Evolutionary conservation across 2,329 filamentous ascomycete genomes (phyloP).

Genomic region (Pezizomycotina sp.): DNA sequence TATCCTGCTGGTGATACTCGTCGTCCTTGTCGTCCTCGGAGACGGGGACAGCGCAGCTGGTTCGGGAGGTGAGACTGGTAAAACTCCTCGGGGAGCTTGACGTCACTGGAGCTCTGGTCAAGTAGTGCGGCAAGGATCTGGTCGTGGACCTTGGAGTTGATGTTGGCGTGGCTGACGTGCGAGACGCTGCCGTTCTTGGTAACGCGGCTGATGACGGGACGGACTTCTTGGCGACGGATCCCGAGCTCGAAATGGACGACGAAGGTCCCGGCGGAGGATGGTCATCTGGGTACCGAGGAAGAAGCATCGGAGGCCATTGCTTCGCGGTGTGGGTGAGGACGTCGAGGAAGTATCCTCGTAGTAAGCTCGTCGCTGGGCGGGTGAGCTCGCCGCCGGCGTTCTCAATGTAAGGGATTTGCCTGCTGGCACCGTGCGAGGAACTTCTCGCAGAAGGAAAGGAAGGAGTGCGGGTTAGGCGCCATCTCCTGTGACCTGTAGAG

Average conservation of each 20-base stretch:
- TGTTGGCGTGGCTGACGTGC: constrained; percentile 15
- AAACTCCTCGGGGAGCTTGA: constrained; percentile 13
- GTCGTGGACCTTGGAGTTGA: constrained; percentile 18
- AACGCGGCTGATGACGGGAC: constrained; percentile 24
- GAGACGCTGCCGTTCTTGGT: constrained; percentile 15
- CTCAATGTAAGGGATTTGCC: constrained; percentile 75
- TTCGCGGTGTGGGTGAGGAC: constrained; percentile 59
- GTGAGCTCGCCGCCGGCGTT: constrained; percentile 75
- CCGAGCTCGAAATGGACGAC: neutral
- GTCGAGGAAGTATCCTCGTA: constrained; percentile 92
- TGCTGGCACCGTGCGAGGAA: constrained; percentile 60
- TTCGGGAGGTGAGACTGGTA: constrained; percentile 11
- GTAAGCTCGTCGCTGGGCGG: constrained; percentile 78
- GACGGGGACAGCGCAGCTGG: too few relatives aligned
- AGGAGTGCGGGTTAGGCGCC: constrained; percentile 38
- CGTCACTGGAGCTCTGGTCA: constrained; percentile 16
- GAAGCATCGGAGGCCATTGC: constrained; percentile 45
- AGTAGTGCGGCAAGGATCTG: constrained; percentile 16
- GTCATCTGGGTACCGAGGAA: too few relatives aligned
- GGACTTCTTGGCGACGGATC: constrained; percentile 9
- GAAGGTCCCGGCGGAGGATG: constrained; percentile 18
- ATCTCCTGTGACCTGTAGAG: constrained; percentile 88
- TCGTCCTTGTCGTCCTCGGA: constrained; percentile 33
- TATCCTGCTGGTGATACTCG: neutral
- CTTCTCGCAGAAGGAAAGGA: constrained; percentile 43